A percentile compares a stretch with the other conserved stretches of the same genome.
phyloP scores from a whole-genome alignment of 2,329 filamentous ascomycete genomes.

The Nothophoma quercina region DNA sequence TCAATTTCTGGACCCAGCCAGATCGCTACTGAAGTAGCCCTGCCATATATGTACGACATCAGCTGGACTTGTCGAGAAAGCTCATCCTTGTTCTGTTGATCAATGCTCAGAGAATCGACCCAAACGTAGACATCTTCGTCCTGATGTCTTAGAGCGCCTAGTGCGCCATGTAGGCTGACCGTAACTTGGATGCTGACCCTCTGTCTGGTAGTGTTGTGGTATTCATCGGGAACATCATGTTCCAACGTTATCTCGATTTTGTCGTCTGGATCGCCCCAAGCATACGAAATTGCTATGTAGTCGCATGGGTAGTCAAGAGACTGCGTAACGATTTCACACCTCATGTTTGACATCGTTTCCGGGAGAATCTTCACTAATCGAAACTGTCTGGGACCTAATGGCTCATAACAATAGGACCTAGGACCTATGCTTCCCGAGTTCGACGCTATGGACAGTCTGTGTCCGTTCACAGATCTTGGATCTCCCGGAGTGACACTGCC shows the following conservation, averaged over 20 bases:
- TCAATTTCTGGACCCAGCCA: neutral
- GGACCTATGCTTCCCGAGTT: neutral
- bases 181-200: neutral
- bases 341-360: neutral
- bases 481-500: too few relatives aligned
- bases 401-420: neutral
- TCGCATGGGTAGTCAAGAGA: conserved; percentile 23
- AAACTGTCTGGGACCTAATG: neutral
- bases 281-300: conserved; percentile 47
- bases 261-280: conserved; percentile 44
- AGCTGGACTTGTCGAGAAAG: neutral
- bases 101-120: neutral
- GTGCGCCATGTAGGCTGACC: neutral
- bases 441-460: neutral
- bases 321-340: neutral
- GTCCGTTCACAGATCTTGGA: neutral
- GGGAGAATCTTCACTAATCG: neutral
- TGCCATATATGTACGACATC: neutral
- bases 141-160: neutral
- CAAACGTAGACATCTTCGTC: neutral
- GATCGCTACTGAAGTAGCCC: neutral
- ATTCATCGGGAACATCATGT: neutral
- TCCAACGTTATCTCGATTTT: neutral
- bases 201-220: neutral
- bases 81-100: neutral